Evolutionary conservation across 306 rosid genomes (phyloP), one percentile per base, ranked within the genome.

Genomic region (Cajanus cajan): DNA sequence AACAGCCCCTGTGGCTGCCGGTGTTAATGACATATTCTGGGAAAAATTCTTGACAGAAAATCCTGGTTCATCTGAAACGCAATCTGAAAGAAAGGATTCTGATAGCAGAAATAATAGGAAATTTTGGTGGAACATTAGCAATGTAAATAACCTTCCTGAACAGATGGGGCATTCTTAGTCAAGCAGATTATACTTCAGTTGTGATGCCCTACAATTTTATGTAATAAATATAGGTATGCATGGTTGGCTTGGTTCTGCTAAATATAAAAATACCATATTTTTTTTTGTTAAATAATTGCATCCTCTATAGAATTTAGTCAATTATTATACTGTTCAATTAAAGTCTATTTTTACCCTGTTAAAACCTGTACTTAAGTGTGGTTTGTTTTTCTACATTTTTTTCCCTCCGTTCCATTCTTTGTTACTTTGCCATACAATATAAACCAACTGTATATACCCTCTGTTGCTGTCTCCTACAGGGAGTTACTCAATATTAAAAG

Each of bases 31-130:
- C 16, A 44, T 80, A 18, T 94, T 92, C 72, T 94, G 98, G 97
- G 90, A 92, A 72, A 93, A 87, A 68, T 92, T 89, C 82, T 89
- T 94, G 89, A 90, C 93, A 1, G 98, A 94, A 88, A 86, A 88
- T 86, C 94, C 97, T 22, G 97, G 90, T 68, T 86, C 92, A 2
- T 58, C 84, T 14, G 92, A 90, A 22, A 58, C 78, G 2, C 95
- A 79, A 58, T 78, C 87, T 9, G 91, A 87, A 67, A 86, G 80
- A 85, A 91, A 80, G 85, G 95, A 88, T 80, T 64, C 88, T n/a
- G 85, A 82, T 75, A 64, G 64, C 64, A 76, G 71, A 74, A 83
- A 44, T 34, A 86, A 80, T 48, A 37, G 52, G 37, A 87, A 80
- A 76, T 85, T 86, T 80, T 89, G 94, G 97, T 90, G 91, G 94